Conservation (phyloP, 2,329 filamentous ascomycete genomes). For the Whalleya microplaca region DNA sequence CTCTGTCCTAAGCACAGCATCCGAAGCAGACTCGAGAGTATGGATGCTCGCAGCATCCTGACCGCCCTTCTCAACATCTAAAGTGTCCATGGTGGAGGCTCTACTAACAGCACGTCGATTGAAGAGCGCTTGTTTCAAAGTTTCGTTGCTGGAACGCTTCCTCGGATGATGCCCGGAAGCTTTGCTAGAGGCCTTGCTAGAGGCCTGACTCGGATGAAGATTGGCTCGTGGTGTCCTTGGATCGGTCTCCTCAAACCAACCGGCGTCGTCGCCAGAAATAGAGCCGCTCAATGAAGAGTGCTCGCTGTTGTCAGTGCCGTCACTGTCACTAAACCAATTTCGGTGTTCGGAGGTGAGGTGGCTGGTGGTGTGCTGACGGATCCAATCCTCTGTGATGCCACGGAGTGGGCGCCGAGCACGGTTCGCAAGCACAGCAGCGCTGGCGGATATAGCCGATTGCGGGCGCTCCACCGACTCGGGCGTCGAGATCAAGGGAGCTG, state of each 20-base stretch:
- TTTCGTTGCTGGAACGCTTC: constrained; percentile 60
- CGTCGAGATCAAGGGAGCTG: constrained; percentile 51
- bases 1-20: constrained; percentile 33
- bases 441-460: constrained; percentile 45
- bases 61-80: constrained; percentile 25
- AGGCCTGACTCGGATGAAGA: constrained; percentile 35
- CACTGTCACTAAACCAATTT: constrained; percentile 89
- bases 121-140: constrained; percentile 48
- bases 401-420: constrained; percentile 61
- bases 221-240: constrained; percentile 52
- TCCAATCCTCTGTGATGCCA: constrained; percentile 82
- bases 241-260: constrained; percentile 54
- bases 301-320: constrained; percentile 74
- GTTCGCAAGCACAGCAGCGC: constrained; percentile 65
- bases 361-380: constrained; percentile 79
- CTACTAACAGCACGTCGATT: constrained; percentile 28
- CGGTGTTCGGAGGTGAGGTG: constrained; percentile 70
- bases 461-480: constrained; percentile 42
- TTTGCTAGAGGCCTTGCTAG: constrained; percentile 30
- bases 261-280: constrained; percentile 51
- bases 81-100: constrained; percentile 32
- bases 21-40: constrained; percentile 34
- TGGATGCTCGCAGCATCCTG: constrained; percentile 36
- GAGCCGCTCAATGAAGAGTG: constrained; percentile 75
- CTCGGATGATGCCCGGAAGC: constrained; percentile 45